Percentiles rank a stretch among this genome's conserved stretches.
These are phyloP conservation scores for Malus hybrid DNA, from an alignment of 331 rosid genomes.

Conservation along the genomic window DNA sequence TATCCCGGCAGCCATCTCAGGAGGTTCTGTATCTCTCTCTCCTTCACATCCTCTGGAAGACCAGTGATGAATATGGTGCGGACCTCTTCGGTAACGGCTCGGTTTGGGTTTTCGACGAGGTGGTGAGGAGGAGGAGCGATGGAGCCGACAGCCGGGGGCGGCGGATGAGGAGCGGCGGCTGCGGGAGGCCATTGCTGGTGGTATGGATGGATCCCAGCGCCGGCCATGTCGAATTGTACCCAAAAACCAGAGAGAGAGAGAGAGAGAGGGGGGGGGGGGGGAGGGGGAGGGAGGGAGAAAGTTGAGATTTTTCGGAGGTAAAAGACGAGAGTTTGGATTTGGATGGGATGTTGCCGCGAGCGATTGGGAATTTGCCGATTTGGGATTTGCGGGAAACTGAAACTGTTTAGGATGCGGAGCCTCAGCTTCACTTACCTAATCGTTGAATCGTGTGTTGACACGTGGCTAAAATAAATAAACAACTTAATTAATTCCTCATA, in stretches of 20 bases:
- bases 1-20: slow-evolving; percentile 91
- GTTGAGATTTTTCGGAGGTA: background rate
- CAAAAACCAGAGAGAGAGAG: background rate
- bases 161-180: slow-evolving; percentile 53
- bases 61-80: slow-evolving; percentile 91
- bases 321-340: background rate
- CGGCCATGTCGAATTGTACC: slow-evolving; percentile 43
- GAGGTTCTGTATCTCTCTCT: slow-evolving; percentile 84
- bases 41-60: slow-evolving; percentile 90
- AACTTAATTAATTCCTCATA: no score
- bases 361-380: background rate
- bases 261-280: background rate
- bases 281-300: background rate
- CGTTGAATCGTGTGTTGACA: background rate
- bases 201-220: slow-evolving; percentile 86
- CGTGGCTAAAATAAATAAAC: background rate
- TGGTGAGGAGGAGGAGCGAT: slow-evolving; percentile 28
- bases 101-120: slow-evolving; percentile 43
- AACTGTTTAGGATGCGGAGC: background rate
- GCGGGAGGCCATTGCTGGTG: slow-evolving; percentile 93
- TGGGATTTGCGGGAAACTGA: background rate
- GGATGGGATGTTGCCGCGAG: background rate
- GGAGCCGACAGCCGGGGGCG: slow-evolving; percentile 27
- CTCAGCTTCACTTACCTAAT: background rate
- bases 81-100: slow-evolving; percentile 64